Conservation (phyloP, 345 rosid species). For the Eutrema heterophyllum region DNA sequence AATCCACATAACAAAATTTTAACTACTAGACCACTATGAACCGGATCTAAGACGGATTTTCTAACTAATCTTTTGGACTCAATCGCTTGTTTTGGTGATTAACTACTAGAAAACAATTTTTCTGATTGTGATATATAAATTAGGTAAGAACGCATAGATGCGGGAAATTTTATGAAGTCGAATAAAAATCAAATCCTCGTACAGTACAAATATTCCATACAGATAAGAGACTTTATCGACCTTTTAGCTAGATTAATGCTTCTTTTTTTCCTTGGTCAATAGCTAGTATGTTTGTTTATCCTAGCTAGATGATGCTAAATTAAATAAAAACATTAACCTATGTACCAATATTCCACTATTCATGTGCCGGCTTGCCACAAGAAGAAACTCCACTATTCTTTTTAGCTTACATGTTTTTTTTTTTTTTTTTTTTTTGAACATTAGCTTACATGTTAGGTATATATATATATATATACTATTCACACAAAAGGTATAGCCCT, state of each 20-base stretch:
- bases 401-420: background rate
- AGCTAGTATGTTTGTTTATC: background rate
- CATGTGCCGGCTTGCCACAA: background rate
- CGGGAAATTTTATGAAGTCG: background rate
- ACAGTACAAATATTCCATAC: conserved; percentile 4
- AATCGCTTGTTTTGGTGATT: background rate
- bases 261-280: background rate
- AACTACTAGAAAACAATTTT: background rate
- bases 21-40: background rate
- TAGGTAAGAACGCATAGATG: conserved; percentile 11
- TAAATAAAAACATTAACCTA: background rate
- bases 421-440: too few relatives aligned
- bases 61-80: background rate
- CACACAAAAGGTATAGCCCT: background rate
- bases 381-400: background rate
- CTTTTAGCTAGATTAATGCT: background rate
- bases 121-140: background rate
- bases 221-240: background rate
- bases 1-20: background rate
- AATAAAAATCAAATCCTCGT: conserved; percentile 25
- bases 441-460: background rate
- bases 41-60: background rate
- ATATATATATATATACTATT: background rate
- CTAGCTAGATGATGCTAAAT: background rate
- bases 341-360: background rate